Base-by-base conservation (phyloP, 805 yeast species). In the Candida coleopterorum region DNA sequence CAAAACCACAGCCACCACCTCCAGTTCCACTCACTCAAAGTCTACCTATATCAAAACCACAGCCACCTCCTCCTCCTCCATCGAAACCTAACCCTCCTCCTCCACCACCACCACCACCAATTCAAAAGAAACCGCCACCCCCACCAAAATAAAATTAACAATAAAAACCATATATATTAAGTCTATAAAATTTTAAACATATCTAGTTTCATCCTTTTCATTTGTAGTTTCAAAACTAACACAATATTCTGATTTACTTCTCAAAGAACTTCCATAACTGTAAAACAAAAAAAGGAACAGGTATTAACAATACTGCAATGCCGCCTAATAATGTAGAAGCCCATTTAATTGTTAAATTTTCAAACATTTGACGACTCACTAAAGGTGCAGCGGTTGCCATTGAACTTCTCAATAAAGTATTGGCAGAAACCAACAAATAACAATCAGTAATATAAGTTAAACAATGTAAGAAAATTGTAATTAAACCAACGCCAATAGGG, bases 311-410 rank as follows among this genome's bases (percentile, higher is more conserved):
- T 8, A 64, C 50, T 0, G 79, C 72, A 33, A 77, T 56, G 38
- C 72, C 70, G 6, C 76, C 84, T 29, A 77, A 53, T 18, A 77
- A 49, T 11, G 77, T 69, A 20, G 68, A 61, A 2, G 79, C 83
- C 79, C 79, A 77, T 38, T 67, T 62, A 28, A 70, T 67, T 2
- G 73, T 68, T 50, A 78, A 48, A 35, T 64, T 64, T 18, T 49
- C 53, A 50, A 74, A 76, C 74, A 79, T 65, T 40, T 66, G 71
- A 24, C 58, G 53, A 4, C 79, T 73, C 49, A 77, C 75, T 31
- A 79, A 55, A n/a, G 85, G 84, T 64, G 79, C 77, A 1, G 66
- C 71, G 22, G 77, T 80, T 17, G 76, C 85, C 54, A 77, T 71
- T 4, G 70, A 55, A 0, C 83, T 76, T 51, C 85, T 65, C 34